Base-by-base conservation (phyloP, 768 basidiomycete genomes). In the Trametes cinnabarina region DNA sequence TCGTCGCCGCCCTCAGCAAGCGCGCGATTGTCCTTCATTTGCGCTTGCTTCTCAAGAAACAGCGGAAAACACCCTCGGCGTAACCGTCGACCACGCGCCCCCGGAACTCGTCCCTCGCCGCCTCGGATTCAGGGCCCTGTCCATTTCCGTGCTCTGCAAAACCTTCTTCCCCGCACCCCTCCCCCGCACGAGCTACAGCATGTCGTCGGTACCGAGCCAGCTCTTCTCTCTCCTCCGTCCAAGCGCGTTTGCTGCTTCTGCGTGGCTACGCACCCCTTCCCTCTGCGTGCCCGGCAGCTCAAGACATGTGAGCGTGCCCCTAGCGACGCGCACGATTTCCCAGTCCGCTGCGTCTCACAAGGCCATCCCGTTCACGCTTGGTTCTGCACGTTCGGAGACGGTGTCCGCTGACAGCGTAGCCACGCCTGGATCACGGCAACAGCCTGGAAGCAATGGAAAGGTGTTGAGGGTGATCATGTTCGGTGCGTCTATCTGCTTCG, bases 381-480 rank as follows among this genome's bases (percentile, higher is more conserved):
- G 78, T 61, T 69, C 75, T 41, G 62, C 76, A 30, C 75, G 74
- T 39, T 65, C 72, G 44, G 70, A 73, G 47, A 59, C 58, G 35
- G 62, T 58, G 43, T 50, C 58, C 22, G 57, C 60, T 19, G 19
- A 17, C 32, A 54, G 52, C 11, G 43, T 23, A 37, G 26, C 37
- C 14, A n/a, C 10, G 5, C n/a, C 37, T 14, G 37, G 37, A 15
- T 9, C 20, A 26, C 39, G 43, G 37, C 37, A 25, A 4, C 35
- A 19, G 23, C 15, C 37, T 40, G 39, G 28, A 26, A 43, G 46
- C 22, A 50, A 58, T 28, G 58, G 35, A 62, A 65, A 63, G 56
- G 58, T 68, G 32, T 63, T 87, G 49, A 80, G 87, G 51, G 85
- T 88, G 82, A 75, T 90, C 58, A 82, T 89, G 77, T 89, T 88